Conservation (phyloP, 257 asterid species). For the Solanum boliviense region DNA sequence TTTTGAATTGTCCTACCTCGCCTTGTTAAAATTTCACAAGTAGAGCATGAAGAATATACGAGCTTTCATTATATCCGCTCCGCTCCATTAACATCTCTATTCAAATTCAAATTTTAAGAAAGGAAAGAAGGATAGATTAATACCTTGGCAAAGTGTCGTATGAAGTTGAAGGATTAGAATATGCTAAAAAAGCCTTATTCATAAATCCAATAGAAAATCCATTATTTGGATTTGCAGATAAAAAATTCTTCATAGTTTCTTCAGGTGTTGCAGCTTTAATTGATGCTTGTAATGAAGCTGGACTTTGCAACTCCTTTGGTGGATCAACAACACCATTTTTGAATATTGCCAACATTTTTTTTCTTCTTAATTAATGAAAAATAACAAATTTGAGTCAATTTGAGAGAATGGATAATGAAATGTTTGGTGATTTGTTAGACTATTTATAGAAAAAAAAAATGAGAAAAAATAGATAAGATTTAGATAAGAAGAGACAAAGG, state of each 20-base stretch:
- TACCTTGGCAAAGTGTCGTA: constrained; percentile 12
- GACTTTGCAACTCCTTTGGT: constrained; percentile 72
- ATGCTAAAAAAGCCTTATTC: constrained; percentile 54
- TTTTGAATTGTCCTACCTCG: neutral
- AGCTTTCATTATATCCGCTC: neutral
- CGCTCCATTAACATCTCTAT: neutral
- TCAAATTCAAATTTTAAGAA: constrained; percentile 23
- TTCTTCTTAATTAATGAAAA: neutral
- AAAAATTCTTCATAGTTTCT: constrained; percentile 47
- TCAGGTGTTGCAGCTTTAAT: constrained; percentile 30
- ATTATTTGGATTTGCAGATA: constrained; percentile 35
- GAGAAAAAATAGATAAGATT: neutral
- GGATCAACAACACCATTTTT: constrained; percentile 62
- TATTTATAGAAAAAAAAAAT: neutral
- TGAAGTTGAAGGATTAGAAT: neutral
- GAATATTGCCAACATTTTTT: constrained; percentile 64
- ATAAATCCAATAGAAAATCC: constrained; percentile 47
- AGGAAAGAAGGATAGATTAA: neutral
- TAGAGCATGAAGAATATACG: neutral
- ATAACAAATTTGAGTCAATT: neutral
- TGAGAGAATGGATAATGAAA: neutral
- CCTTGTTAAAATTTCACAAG: neutral
- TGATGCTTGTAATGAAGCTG: constrained; percentile 23
- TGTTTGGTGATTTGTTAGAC: neutral
- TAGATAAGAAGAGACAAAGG: neutral